A percentile compares a stretch with the other conserved stretches of the same genome.
Evolutionary conservation across 2,329 filamentous ascomycete genomes (phyloP).

Genomic region (Colletotrichum abscissum): DNA sequence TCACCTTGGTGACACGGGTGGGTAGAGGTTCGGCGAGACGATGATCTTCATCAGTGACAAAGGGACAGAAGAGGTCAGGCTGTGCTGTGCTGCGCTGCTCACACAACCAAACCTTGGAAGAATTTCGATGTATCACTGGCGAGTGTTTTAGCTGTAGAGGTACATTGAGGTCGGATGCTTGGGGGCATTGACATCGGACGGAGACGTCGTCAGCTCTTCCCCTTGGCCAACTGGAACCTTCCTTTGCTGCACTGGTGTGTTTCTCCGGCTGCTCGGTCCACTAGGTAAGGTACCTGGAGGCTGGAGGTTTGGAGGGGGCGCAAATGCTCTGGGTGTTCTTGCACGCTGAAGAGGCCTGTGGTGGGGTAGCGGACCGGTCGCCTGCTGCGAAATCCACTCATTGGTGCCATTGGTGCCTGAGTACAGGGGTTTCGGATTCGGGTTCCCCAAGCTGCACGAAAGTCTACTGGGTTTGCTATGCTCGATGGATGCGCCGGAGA

Average conservation of each 20-base stretch:
- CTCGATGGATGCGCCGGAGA: constrained; percentile 15
- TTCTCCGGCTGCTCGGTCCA: constrained; percentile 35
- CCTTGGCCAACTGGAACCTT: constrained; percentile 31
- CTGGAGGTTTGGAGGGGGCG: too few relatives aligned
- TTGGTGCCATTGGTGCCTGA: constrained; percentile 33
- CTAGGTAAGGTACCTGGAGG: neutral
- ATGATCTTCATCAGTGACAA: constrained; percentile 17
- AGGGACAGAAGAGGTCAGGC: neutral
- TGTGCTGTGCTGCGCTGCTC: constrained; percentile 2
- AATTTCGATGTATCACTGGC: neutral
- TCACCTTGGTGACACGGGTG: neutral
- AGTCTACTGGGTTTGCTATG: constrained; percentile 15
- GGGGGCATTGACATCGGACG: constrained; percentile 32
- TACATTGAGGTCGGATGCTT: constrained; percentile 4
- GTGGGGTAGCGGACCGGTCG: constrained; percentile 19
- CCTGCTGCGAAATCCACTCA: constrained; percentile 19
- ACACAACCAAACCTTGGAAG: neutral
- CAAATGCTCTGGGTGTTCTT: neutral
- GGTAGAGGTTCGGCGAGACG: constrained; percentile 11
- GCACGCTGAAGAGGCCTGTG: constrained; percentile 33
- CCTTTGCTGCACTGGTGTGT: constrained; percentile 27
- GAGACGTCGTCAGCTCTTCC: constrained; percentile 36
- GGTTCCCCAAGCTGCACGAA: neutral
- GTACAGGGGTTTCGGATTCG: constrained; percentile 26
- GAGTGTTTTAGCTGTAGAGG: neutral